phyloP scores from a whole-genome alignment of 805 yeast species.

The Komagataella kurtzmanii region DNA sequence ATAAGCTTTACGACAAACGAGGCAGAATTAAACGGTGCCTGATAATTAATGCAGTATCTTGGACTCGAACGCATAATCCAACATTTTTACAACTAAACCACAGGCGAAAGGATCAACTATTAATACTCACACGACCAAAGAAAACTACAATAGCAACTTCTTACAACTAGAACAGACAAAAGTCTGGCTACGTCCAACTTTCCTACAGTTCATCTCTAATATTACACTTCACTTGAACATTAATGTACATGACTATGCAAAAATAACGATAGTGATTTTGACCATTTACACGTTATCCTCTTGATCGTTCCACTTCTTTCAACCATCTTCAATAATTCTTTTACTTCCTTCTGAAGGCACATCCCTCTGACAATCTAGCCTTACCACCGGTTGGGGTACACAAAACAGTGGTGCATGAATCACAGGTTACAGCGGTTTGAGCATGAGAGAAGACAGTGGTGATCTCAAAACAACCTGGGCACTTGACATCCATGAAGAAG shows the following conservation, averaged over 20 bases:
- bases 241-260: background rate
- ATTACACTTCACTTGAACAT: background rate
- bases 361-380: constrained; percentile 98
- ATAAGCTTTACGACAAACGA: background rate
- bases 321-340: constrained; percentile 2
- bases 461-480: constrained; percentile 98
- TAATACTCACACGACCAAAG: background rate
- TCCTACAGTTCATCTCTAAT: background rate
- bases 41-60: background rate
- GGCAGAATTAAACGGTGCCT: background rate
- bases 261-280: background rate
- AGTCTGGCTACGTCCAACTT: background rate
- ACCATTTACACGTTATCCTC: background rate
- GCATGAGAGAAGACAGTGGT: constrained; percentile 99
- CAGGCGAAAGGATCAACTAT: background rate
- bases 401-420: constrained; percentile 94
- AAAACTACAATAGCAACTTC: background rate
- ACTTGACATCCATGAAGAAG: constrained; percentile 98
- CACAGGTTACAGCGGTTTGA: constrained; percentile 99
- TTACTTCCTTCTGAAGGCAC: constrained; percentile 99
- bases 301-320: background rate
- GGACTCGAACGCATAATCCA: background rate
- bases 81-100: background rate
- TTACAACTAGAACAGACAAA: background rate
- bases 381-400: constrained; percentile 99